Percentiles rank a stretch among this genome's conserved stretches.
These are phyloP conservation scores for Flaveria trinervia DNA, from an alignment of 129 eudicot genomes.

Conservation along the genomic window DNA sequence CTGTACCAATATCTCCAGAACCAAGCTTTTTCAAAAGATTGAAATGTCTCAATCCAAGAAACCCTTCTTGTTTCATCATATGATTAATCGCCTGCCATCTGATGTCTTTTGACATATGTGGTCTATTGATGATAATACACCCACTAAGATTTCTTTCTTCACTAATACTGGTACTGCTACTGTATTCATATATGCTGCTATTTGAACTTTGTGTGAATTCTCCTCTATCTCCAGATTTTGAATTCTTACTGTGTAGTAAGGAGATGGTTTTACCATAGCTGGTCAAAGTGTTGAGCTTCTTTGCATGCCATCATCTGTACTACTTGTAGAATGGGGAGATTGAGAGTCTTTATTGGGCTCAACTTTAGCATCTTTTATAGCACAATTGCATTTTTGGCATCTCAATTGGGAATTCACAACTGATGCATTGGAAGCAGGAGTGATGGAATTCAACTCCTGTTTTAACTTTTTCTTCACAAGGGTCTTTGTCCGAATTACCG, in stretches of 20 bases:
- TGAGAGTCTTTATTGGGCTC: conserved; percentile 43
- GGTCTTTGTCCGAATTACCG: conserved; percentile 56
- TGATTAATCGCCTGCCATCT: conserved; percentile 84
- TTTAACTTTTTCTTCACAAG: conserved; percentile 53
- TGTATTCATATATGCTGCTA: conserved; percentile 83
- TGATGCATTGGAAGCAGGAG: conserved; percentile 25
- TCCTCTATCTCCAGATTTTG: conserved; percentile 56
- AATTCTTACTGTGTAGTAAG: conserved; percentile 38
- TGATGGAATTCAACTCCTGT: conserved; percentile 38
- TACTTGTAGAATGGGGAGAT: conserved; percentile 35
- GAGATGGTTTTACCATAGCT: conserved; percentile 30
- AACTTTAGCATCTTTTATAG: conserved; percentile 40
- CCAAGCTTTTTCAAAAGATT: conserved; percentile 87
- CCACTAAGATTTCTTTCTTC: conserved; percentile 86
- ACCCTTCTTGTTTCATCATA: conserved; percentile 60
- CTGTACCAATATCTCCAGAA: conserved; percentile 94
- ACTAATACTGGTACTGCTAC: conserved; percentile 80
- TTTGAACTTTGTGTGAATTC: conserved; percentile 83
- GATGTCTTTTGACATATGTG: conserved; percentile 89
- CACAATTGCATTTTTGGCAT: conserved; percentile 85
- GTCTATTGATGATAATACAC: conserved; percentile 60
- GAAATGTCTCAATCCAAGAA: conserved; percentile 78
- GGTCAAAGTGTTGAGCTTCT: conserved; percentile 16
- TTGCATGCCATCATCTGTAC: neutral
- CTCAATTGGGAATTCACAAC: conserved; percentile 44